These are phyloP conservation scores for Ichthyophthirius multifiliis DNA, from an alignment of 169 alveolate species.

Conservation along the genomic window DNA sequence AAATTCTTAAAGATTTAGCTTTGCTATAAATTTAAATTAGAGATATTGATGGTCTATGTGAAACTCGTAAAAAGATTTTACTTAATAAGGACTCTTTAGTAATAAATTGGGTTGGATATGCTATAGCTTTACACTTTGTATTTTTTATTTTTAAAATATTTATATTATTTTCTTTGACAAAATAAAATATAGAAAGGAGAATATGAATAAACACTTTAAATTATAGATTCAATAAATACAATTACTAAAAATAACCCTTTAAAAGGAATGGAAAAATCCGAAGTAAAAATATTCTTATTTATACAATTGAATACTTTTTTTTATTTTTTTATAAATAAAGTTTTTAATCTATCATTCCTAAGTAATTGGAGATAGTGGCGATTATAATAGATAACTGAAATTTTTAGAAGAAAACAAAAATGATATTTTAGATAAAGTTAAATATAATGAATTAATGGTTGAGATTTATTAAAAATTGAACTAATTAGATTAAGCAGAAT, in stretches of 20 bases:
- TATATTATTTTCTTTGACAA: neutral
- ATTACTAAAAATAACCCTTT: constrained; percentile 20
- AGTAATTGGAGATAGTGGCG: constrained; percentile 26
- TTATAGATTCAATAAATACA: constrained; percentile 54
- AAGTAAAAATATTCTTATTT: constrained; percentile 12
- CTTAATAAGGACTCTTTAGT: constrained; percentile 56
- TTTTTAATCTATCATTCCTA: constrained; percentile 34
- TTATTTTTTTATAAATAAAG: constrained; percentile 14
- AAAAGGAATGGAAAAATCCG: constrained; percentile 49
- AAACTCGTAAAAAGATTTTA: constrained; percentile 74
- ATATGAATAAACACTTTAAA: constrained; percentile 53
- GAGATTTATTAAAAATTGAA: constrained; percentile 2
- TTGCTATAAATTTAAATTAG: constrained; percentile 79
- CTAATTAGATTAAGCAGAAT: constrained; percentile 39
- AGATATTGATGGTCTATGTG: constrained; percentile 80
- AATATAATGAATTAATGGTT: constrained; percentile 12
- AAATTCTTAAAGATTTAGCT: constrained; percentile 82
- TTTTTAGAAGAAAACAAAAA: constrained; percentile 13
- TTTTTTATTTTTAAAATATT: neutral
- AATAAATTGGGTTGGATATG: constrained; percentile 83
- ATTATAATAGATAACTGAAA: constrained; percentile 21
- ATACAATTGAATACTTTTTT: neutral
- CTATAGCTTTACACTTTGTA: constrained; percentile 78
- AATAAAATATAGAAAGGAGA: constrained; percentile 21
- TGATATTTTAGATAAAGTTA: constrained; percentile 20